A percentile compares a stretch with the other conserved stretches of the same genome.
Evolutionary conservation across 805 yeast genomes (phyloP).

Genomic region (Spathaspora gorwiae): DNA sequence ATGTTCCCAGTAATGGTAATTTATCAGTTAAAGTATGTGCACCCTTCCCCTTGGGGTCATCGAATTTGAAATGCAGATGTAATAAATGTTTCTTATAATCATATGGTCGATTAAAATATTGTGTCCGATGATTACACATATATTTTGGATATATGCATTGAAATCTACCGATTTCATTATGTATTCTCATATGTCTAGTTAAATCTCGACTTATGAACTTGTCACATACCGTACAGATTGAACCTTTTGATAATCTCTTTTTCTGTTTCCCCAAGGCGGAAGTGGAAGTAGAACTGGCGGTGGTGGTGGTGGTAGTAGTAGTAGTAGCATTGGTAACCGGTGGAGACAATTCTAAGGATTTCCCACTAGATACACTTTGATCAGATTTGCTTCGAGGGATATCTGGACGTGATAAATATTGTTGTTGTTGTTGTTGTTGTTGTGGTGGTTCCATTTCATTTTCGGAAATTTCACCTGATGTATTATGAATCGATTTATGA

Average conservation of each 20-base stretch:
- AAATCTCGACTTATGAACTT: constrained; percentile 38
- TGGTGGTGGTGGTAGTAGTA: neutral
- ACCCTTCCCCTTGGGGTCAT: constrained; percentile 35
- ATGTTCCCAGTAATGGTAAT: constrained; percentile 32
- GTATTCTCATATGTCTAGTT: constrained; percentile 40
- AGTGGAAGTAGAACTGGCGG: neutral
- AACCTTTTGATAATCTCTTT: constrained; percentile 30
- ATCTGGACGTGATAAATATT: constrained; percentile 6
- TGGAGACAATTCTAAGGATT: neutral
- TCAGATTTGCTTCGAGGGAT: constrained; percentile 12
- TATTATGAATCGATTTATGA: neutral
- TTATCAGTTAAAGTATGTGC: constrained; percentile 40
- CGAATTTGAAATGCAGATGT: constrained; percentile 39
- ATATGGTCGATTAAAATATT: constrained; percentile 41
- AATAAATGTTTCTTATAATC: constrained; percentile 43
- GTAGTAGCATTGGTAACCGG: neutral
- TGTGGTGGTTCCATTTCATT: neutral
- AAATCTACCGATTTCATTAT: constrained; percentile 40
- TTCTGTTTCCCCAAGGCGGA: constrained; percentile 12
- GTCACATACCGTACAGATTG: constrained; percentile 36
- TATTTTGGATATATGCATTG: constrained; percentile 38
- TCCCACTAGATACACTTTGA: constrained; percentile 6
- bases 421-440: constrained; percentile 1
- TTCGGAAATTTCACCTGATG: constrained; percentile 1
- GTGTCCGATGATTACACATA: constrained; percentile 38